Conservation (phyloP, 2,329 filamentous ascomycete species). For the Westerdykella sp. region DNA sequence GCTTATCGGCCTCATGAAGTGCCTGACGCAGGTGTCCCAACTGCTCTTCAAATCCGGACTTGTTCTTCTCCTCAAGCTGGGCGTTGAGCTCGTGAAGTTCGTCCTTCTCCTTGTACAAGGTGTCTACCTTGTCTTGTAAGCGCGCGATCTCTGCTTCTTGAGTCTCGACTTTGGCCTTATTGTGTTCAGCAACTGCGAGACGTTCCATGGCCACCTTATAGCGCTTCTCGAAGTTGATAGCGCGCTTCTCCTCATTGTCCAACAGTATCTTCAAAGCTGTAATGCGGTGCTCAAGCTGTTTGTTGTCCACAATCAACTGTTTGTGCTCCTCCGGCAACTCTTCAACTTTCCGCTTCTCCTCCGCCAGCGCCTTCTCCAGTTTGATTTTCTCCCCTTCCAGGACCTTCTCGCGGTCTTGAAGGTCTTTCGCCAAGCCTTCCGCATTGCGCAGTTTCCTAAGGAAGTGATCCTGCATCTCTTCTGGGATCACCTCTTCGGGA, state of each 20-base stretch:
- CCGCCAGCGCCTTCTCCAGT: constrained; percentile 1
- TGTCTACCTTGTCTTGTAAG: constrained; percentile 1
- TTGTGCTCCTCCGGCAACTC: constrained; percentile 3
- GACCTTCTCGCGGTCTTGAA: constrained; percentile 3
- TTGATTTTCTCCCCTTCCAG: constrained; percentile 1
- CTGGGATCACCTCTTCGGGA: too few relatives aligned
- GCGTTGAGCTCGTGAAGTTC: constrained; percentile 2
- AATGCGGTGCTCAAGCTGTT: neutral
- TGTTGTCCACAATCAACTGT: constrained; percentile 2
- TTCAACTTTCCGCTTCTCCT: constrained; percentile 1
- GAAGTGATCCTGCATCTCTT: too few relatives aligned
- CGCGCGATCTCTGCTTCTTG: constrained; percentile 1
- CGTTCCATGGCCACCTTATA: constrained; percentile 1
- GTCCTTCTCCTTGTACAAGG: constrained; percentile 3
- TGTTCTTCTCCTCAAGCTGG: constrained; percentile 2
- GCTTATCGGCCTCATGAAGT: neutral
- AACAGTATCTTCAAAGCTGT: constrained; percentile 1
- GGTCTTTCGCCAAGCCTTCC: neutral
- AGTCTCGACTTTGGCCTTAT: neutral
- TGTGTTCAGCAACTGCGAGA: neutral
- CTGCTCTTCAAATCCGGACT: neutral
- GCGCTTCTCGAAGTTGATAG: constrained; percentile 1
- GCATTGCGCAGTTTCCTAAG: too few relatives aligned
- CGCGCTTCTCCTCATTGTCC: constrained; percentile 1
- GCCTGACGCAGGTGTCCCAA: neutral